Conservation (phyloP, 192 early-diverging fungal genomes). For the Coemansia sp. region DNA sequence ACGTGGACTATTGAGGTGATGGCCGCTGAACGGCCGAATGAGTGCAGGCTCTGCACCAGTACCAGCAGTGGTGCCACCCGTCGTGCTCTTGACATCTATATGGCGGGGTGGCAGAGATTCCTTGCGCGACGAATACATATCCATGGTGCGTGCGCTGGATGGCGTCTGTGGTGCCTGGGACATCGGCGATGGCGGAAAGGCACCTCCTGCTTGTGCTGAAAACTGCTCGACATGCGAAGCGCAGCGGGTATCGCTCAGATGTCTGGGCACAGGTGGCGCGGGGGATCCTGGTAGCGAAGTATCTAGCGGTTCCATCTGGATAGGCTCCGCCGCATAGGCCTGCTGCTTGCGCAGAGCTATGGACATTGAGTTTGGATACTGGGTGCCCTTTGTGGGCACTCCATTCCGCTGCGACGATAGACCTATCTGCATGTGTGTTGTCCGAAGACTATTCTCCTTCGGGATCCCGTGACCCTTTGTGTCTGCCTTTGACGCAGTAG, state of each 20-base stretch:
- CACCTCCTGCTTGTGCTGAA: background rate
- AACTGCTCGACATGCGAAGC: background rate
- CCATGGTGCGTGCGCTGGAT: background rate
- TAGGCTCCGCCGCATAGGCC: background rate
- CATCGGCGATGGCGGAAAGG: conserved; percentile 23
- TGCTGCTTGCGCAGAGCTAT: conserved; percentile 13
- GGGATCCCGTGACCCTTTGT: background rate
- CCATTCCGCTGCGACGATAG: background rate
- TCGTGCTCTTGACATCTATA: conserved; percentile 1
- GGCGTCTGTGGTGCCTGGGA: conserved; percentile 15
- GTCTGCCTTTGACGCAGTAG: background rate
- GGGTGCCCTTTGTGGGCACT: background rate
- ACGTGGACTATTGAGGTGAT: conserved; percentile 31
- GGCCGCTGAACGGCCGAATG: conserved; percentile 31
- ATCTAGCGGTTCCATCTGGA: conserved; percentile 35
- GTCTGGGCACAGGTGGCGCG: conserved; percentile 10
- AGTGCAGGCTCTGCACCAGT: conserved; percentile 1
- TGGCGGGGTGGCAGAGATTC: background rate
- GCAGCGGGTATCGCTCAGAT: background rate
- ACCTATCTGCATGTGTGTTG: background rate
- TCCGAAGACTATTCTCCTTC: background rate
- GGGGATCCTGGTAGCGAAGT: conserved; percentile 26
- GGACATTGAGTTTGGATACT: background rate
- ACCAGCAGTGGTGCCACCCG: too few species aligned
- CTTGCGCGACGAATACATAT: background rate